Base-by-base conservation (phyloP, 2,329 filamentous ascomycete genomes). In the Arthrobotrys entomopaga region DNA sequence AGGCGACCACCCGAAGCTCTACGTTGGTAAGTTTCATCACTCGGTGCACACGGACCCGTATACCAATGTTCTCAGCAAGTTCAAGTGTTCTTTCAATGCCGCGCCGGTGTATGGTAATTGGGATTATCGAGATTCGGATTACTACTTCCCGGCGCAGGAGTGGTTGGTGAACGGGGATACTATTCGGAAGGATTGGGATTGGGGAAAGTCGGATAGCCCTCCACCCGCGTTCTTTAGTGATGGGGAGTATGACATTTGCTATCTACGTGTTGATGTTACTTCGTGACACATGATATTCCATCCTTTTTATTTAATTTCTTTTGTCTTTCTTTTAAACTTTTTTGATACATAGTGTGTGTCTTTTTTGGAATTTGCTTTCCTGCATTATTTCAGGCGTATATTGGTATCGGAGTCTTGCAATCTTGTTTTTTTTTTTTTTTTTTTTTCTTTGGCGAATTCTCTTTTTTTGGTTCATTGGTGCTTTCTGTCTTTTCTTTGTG, bases 1-100 rank as follows among this genome's bases (percentile, higher is more conserved):
- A n/a, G 70, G 70, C 24, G 70, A 74, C 42, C 70, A 74, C 29
- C 70, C 70, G 19, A 74, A 74, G 43, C 38, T 74, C 5, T 74
- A 74, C 19, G 24, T 74, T 40, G 70, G 70, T 6, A 74, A 74
- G 16, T 74, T 74, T 29, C 70, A 59, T 19, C 70, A 74, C 49
- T 74, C 70, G 13, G 53, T 74, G 13, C 70, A 74, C 22, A 53
- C 20, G 6, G 56, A 74, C 43, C 63, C 70, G 0, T 74, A 63
- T 20, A 74, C 70, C 5, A 64, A 43, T 43, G 38, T 64, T 7
- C 42, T 56, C 43, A 67, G 63, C 15, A 74, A 74, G 38, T 67
- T 63, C 52, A 58, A 67, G 19, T 74, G 70, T 34, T 52, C 63
- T 19, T 74, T 60, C 20, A 74, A 74, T 22, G 50, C 42, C 11